Conservation (phyloP, 495 filamentous ascomycete species). For the Podospora pseudocomata region DNA sequence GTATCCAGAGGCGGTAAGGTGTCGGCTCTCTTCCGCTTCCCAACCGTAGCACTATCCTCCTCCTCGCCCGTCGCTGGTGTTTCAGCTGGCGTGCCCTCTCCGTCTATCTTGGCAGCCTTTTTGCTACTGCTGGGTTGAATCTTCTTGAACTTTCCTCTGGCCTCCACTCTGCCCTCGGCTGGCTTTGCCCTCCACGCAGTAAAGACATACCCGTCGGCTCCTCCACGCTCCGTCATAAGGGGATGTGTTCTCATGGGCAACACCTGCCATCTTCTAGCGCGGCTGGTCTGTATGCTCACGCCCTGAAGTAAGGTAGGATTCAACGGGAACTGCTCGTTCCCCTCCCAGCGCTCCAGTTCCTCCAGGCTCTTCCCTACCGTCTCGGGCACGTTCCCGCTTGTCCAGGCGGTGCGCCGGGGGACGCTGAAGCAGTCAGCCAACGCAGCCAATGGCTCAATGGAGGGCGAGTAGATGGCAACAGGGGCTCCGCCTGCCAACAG, state of each 20-base stretch:
- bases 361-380: conserved; percentile 33
- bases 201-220: conserved; percentile 87
- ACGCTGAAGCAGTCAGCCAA: conserved; percentile 78
- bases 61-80: conserved; percentile 14
- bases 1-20: neutral
- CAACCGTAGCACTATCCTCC: neutral
- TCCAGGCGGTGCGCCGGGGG: conserved; percentile 68
- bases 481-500: conserved; percentile 77
- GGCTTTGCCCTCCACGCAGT: conserved; percentile 78
- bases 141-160: conserved; percentile 70
- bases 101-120: conserved; percentile 33
- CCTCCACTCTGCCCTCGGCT: conserved; percentile 70
- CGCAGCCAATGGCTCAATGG: conserved; percentile 68
- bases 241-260: conserved; percentile 91
- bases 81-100: conserved; percentile 22
- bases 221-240: conserved; percentile 81
- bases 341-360: conserved; percentile 46
- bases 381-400: conserved; percentile 36
- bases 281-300: conserved; percentile 71
- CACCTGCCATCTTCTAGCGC: conserved; percentile 79
- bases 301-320: conserved; percentile 80
- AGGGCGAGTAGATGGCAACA: conserved; percentile 78
- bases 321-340: conserved; percentile 69
- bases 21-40: neutral
- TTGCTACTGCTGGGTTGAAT: conserved; percentile 35